phyloP scores from a whole-genome alignment of 805 yeast genomes.

The Suhomyces faveliae region DNA sequence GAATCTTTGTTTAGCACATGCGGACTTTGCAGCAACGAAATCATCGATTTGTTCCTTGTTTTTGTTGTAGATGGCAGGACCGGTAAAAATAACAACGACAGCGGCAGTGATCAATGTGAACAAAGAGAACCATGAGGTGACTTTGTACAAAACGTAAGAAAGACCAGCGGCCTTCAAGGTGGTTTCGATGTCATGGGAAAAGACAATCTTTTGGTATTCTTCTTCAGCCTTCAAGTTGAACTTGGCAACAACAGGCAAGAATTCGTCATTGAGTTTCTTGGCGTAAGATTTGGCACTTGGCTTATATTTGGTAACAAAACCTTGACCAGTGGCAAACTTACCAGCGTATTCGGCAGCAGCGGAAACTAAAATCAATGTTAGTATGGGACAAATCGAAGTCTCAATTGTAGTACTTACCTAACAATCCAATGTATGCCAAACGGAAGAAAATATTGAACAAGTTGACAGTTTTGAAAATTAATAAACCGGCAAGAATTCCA shows the following conservation, averaged over 20 bases:
- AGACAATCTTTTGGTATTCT: slow-evolving; percentile 53
- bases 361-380: slow-evolving; percentile 40
- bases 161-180: slow-evolving; percentile 72
- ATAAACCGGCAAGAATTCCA: slow-evolving; percentile 51
- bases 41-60: slow-evolving; percentile 79
- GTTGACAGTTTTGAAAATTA: slow-evolving; percentile 63
- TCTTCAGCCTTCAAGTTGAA: slow-evolving; percentile 53
- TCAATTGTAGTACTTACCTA: slow-evolving; percentile 26
- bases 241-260: slow-evolving; percentile 43
- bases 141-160: slow-evolving; percentile 62
- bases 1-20: slow-evolving; percentile 51
- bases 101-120: slow-evolving; percentile 61
- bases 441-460: slow-evolving; percentile 60
- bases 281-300: slow-evolving; percentile 49
- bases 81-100: slow-evolving; percentile 64
- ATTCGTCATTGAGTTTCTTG: slow-evolving; percentile 33
- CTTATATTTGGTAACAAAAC: slow-evolving; percentile 74
- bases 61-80: slow-evolving; percentile 70
- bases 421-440: slow-evolving; percentile 56
- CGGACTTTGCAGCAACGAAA: slow-evolving; percentile 45
- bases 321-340: slow-evolving; percentile 70
- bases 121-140: slow-evolving; percentile 74
- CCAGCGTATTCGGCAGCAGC: slow-evolving; percentile 79
- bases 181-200: slow-evolving; percentile 67
- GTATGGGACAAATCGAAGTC: slow-evolving; percentile 11